Conservation (phyloP, 352 stramenopile species). For the Phytophthora tentaculata region DNA sequence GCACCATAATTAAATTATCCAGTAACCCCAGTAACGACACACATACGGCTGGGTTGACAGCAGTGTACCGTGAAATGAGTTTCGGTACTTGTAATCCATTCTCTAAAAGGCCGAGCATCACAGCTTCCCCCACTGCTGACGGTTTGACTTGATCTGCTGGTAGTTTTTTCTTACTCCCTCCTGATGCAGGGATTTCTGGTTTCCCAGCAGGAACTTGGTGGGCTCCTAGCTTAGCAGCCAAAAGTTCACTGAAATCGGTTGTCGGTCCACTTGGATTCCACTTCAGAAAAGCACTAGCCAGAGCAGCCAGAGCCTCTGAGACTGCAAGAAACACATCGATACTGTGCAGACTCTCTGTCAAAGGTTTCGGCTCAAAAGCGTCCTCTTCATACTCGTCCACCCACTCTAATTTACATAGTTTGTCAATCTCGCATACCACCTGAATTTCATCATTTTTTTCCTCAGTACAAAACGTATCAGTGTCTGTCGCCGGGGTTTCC, state of each 20-base stretch:
- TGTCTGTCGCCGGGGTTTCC: background rate
- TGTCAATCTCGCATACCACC: conserved; percentile 11
- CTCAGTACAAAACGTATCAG: background rate
- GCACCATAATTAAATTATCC: conserved; percentile 38
- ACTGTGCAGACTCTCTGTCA: conserved; percentile 41
- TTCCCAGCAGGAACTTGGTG: conserved; percentile 15
- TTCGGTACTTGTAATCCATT: conserved; percentile 32
- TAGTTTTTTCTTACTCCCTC: conserved; percentile 51
- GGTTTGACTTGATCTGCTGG: conserved; percentile 26
- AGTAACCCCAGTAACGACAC: conserved; percentile 40
- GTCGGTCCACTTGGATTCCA: conserved; percentile 35
- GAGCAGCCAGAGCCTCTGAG: conserved; percentile 37
- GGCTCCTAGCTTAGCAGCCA: conserved; percentile 14
- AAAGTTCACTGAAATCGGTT: conserved; percentile 41
- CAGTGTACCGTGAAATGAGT: conserved; percentile 33
- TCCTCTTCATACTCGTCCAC: conserved; percentile 50
- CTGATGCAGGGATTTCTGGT: conserved; percentile 13
- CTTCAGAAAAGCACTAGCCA: conserved; percentile 41
- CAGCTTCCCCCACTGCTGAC: conserved; percentile 31
- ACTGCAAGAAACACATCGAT: conserved; percentile 49
- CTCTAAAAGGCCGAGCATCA: conserved; percentile 41
- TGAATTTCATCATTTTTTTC: conserved; percentile 5
- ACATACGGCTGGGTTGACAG: conserved; percentile 36
- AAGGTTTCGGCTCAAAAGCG: conserved; percentile 33
- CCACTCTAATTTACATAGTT: conserved; percentile 58